Evolutionary conservation across 2,329 filamentous ascomycete species (phyloP).

Genomic region (Tricladium varicosporioides): DNA sequence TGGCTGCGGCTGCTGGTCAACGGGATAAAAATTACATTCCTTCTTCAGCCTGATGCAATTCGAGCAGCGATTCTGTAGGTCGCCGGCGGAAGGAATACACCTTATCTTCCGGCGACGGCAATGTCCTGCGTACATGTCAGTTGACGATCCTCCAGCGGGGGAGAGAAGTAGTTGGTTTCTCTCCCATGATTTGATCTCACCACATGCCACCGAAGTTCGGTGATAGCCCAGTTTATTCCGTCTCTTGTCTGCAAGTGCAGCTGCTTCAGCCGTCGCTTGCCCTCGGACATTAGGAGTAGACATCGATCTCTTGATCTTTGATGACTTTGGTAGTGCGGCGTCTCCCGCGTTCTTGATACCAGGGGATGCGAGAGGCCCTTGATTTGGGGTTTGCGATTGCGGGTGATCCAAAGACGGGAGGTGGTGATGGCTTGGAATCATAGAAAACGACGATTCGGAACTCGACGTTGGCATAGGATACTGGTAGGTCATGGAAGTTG

Average conservation of each 20-base stretch:
- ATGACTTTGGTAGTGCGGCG: conserved; percentile 21
- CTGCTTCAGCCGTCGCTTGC: conserved; percentile 35
- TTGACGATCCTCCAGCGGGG: conserved; percentile 9
- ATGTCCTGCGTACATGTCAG: conserved; percentile 59
- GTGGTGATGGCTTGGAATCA: conserved; percentile 31
- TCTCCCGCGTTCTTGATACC: conserved; percentile 18
- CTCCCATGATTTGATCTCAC: conserved; percentile 53
- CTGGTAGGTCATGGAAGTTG: conserved; percentile 30
- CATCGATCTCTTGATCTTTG: conserved; percentile 45
- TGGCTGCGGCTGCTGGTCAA: conserved; percentile 67
- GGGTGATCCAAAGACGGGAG: conserved; percentile 19
- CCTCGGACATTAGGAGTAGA: conserved; percentile 49
- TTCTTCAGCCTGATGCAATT: conserved; percentile 95
- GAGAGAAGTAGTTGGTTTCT: conserved; percentile 10
- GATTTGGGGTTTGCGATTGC: conserved; percentile 21
- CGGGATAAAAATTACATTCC: conserved; percentile 88
- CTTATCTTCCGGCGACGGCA: conserved; percentile 92
- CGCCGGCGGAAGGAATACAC: conserved; percentile 74
- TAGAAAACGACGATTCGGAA: conserved; percentile 26
- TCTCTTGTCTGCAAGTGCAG: conserved; percentile 55
- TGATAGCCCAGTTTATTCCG: conserved; percentile 96
- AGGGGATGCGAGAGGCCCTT: conserved; percentile 22
- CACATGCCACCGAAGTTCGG: conserved; percentile 90
- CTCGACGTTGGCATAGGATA: conserved; percentile 28
- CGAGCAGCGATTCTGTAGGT: conserved; percentile 73